Evolutionary conservation across 2,329 filamentous ascomycete species (phyloP).

Genomic region (Ceratocystis harringtonii): DNA sequence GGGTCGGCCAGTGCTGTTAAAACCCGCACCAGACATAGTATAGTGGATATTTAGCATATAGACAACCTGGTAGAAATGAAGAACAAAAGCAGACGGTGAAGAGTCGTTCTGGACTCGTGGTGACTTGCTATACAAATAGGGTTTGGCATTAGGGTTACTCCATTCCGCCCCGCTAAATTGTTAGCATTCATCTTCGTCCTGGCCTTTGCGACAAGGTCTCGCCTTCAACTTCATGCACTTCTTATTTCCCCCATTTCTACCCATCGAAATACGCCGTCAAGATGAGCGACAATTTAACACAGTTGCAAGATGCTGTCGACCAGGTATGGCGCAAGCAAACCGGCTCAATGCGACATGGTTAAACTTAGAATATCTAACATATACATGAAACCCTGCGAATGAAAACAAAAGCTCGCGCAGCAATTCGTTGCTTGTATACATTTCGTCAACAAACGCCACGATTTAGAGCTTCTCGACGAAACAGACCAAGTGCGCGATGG

Average conservation of each 20-base stretch:
- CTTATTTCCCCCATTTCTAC: not conserved
- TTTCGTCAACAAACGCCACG: constrained; percentile 54
- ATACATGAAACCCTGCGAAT: not conserved
- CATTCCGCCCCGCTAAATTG: no score
- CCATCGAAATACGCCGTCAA: constrained; percentile 14
- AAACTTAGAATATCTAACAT: no score
- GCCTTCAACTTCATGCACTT: not conserved
- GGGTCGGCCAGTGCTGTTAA: constrained; percentile 23
- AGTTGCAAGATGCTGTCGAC: constrained; percentile 73
- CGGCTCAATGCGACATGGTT: no score
- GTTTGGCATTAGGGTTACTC: no score
- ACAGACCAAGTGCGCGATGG: constrained; percentile 44
- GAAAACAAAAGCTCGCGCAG: constrained; percentile 40
- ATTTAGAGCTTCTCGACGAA: constrained; percentile 43
- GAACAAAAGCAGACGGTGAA: no score
- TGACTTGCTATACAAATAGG: no score
- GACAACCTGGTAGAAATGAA: no score
- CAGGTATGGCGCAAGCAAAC: constrained; percentile 37
- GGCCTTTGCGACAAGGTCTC: constrained; percentile 3
- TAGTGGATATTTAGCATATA: not conserved
- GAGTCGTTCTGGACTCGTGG: no score
- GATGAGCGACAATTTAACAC: constrained; percentile 65
- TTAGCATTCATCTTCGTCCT: no score
- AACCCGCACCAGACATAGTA: not conserved
- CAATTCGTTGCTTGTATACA: constrained; percentile 54